Evolutionary conservation across 2,329 filamentous ascomycete species (phyloP).

Genomic region (Cladophialophora psammophila): DNA sequence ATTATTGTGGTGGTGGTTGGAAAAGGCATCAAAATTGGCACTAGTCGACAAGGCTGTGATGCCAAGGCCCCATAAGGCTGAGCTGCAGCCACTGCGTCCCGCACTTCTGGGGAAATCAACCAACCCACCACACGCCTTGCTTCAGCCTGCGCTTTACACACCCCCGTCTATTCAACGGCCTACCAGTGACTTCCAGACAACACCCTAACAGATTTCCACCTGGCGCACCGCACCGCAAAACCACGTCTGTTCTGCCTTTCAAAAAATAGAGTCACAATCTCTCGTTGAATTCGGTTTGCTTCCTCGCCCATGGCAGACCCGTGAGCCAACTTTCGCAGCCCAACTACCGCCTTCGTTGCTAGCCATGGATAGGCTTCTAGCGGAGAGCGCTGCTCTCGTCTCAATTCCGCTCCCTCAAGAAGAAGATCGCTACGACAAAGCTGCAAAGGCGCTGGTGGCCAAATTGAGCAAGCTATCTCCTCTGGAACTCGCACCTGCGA

Average conservation of each 20-base stretch:
- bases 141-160: not conserved
- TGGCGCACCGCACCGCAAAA: too few species aligned
- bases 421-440: conserved; percentile 52
- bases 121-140: not conserved
- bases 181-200: too few species aligned
- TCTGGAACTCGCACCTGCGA: conserved; percentile 26
- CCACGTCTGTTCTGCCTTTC: too few species aligned
- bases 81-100: not conserved
- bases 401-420: conserved; percentile 28
- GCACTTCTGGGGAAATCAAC: not conserved
- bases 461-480: conserved; percentile 36
- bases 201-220: too few species aligned
- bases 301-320: conserved; percentile 31
- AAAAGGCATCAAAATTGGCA: too few species aligned
- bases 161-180: not conserved
- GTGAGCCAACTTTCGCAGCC: conserved; percentile 12
- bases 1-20: too few species aligned
- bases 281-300: not conserved
- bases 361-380: conserved; percentile 34
- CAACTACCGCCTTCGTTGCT: not conserved
- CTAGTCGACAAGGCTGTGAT: not conserved
- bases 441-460: conserved; percentile 39
- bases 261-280: not conserved
- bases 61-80: not conserved
- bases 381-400: conserved; percentile 30